These are phyloP conservation scores for Ganoderma leucocontextum DNA, from an alignment of 1,284 basidiomycete species.

Conservation along the genomic window DNA sequence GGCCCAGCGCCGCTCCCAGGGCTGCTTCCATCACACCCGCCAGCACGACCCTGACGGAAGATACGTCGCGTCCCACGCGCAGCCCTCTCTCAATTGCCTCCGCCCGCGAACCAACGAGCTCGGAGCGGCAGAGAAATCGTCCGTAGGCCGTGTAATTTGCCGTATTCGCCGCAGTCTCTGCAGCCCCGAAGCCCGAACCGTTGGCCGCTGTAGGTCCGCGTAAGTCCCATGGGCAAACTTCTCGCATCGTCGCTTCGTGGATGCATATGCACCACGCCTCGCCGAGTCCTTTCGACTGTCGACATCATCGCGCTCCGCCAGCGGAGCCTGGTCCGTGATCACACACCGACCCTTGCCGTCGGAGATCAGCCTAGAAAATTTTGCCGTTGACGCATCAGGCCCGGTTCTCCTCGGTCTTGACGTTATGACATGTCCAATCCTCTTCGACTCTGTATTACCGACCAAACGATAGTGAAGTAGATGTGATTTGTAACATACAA, in stretches of 20 bases:
- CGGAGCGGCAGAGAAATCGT: not conserved
- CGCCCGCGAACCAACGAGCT: conserved; percentile 1
- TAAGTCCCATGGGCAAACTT: conserved; percentile 20
- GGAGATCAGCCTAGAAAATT: conserved; percentile 20
- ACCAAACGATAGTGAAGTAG: conserved; percentile 41
- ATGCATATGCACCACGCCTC: conserved; percentile 13
- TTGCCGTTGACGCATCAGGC: conserved; percentile 12
- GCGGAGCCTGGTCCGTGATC: conserved; percentile 10
- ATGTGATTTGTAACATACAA: conserved; percentile 48
- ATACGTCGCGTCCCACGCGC: conserved; percentile 17
- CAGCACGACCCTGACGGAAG: conserved; percentile 33
- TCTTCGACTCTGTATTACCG: conserved; percentile 42
- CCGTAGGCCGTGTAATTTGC: conserved; percentile 5
- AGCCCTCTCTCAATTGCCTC: conserved; percentile 4
- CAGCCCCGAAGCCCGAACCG: not conserved
- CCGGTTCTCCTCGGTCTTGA: conserved; percentile 13
- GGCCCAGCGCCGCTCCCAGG: conserved; percentile 18
- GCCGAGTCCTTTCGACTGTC: not conserved
- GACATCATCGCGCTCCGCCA: conserved; percentile 24
- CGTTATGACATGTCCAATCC: not conserved
- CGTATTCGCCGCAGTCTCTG: conserved; percentile 1
- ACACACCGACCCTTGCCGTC: conserved; percentile 12
- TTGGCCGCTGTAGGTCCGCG: conserved; percentile 28
- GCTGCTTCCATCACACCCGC: conserved; percentile 27
- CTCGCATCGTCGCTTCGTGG: conserved; percentile 21